Evolutionary conservation across 805 yeast genomes (phyloP), one percentile per base, ranked within the genome.

Genomic region (Metschnikowia lachancei): DNA sequence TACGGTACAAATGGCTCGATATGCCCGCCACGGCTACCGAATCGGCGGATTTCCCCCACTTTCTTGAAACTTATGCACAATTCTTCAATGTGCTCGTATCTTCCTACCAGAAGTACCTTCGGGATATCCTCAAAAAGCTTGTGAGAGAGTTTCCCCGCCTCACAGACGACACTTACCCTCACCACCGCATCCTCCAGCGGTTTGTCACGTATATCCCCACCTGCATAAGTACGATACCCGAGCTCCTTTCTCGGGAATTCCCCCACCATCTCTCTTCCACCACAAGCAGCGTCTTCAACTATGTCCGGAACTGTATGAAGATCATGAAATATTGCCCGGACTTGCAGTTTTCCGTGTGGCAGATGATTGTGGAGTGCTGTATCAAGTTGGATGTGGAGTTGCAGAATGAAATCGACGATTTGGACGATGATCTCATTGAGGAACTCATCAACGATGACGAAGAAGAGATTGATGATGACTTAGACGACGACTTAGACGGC

Each of bases 361-460:
- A 85, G 18, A 65, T 87, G 47, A 74, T 91, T 13, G 70, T 90
- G 33, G 96, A 92, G 63, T 79, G 82, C 51, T 77, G 87, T 46
- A 88, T 94, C 49, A 86, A 87, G 53, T 72, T 94, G 39, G 99
- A 92, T 65, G 97, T 91, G 4, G 98, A 90, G 64, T 72, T 91
- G 47, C 96, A 89, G 59, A 89, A 87, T 60, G 94, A 86, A 56
- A 67, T 88, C 47, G 96, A 90, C 57, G 96, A 87, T 54, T 68
- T 85, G 46, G 95, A 87, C 60, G 94, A 87, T 53, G 76, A 71
- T 30, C 70, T 68, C 46, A 85, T 80, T 45, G 81, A 82, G 37
- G 84, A 77, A 22, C 63, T 71, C 31, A 67, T 71, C 16, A 67
- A 67, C 47, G 74, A 70, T 3, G 65, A 59, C 11, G 77, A 79